These are phyloP conservation scores for Candida dubliniensis DNA, from an alignment of 1,139 yeast species.

Conservation along the genomic window DNA sequence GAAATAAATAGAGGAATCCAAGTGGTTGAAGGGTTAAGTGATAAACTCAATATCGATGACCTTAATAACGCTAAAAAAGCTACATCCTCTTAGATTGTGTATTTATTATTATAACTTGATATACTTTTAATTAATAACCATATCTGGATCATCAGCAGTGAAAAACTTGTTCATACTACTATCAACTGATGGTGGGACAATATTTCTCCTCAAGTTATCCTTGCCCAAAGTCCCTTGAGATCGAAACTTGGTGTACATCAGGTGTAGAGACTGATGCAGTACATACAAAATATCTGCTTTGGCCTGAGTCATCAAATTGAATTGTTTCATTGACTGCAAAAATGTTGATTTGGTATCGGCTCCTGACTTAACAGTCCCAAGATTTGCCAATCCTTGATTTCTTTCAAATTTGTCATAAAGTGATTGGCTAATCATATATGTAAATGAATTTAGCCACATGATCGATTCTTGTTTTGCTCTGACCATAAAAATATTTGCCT, in stretches of 20 bases:
- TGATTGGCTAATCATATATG: constrained; percentile 54
- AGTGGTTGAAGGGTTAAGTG: constrained; percentile 43
- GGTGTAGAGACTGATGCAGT: constrained; percentile 38
- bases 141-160: constrained; percentile 52
- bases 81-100: constrained; percentile 5
- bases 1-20: constrained; percentile 41
- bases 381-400: constrained; percentile 52
- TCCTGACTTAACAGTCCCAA: constrained; percentile 58
- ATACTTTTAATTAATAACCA: constrained; percentile 21
- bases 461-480: constrained; percentile 48
- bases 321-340: constrained; percentile 50
- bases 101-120: background rate
- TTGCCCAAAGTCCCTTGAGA: constrained; percentile 29
- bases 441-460: constrained; percentile 55
- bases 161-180: constrained; percentile 47
- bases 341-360: constrained; percentile 45
- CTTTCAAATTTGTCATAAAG: constrained; percentile 58
- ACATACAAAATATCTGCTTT: constrained; percentile 36
- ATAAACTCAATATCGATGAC: constrained; percentile 55
- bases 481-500: constrained; percentile 49
- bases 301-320: constrained; percentile 55
- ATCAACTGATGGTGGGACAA: constrained; percentile 40
- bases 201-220: constrained; percentile 25
- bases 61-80: constrained; percentile 50
- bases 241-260: constrained; percentile 32